Conservation (phyloP, 805 yeast species). For the Myxozyma melibiosi region DNA sequence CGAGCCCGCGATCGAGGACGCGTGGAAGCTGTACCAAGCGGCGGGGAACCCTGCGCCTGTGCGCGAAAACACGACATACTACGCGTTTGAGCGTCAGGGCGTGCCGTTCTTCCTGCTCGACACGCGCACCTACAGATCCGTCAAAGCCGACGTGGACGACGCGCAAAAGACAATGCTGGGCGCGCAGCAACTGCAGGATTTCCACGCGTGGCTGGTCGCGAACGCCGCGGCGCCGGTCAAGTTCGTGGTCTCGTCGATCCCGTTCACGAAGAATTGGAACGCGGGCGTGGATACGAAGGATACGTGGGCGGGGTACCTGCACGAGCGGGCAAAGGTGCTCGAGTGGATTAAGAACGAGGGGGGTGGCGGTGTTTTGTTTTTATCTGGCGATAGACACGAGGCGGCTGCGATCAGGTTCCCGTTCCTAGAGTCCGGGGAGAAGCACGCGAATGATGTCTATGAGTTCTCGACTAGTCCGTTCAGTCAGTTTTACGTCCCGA, state of each 20-base stretch:
- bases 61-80: conserved; percentile 27
- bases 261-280: conserved; percentile 37
- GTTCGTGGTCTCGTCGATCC: conserved; percentile 35
- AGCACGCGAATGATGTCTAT: conserved; percentile 19
- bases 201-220: conserved; percentile 30
- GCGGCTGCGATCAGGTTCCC: conserved; percentile 37
- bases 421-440: conserved; percentile 22
- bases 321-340: conserved; percentile 29
- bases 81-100: conserved; percentile 33
- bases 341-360: conserved; percentile 25
- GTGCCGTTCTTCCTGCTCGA: conserved; percentile 35
- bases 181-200: conserved; percentile 26
- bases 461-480: conserved; percentile 37
- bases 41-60: conserved; percentile 34
- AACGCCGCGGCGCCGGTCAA: conserved; percentile 31
- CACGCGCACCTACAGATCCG: conserved; percentile 33
- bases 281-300: conserved; percentile 27
- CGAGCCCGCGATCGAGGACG: conserved; percentile 26
- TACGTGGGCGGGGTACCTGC: conserved; percentile 36
- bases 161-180: conserved; percentile 36
- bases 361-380: conserved; percentile 26
- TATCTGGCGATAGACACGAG: conserved; percentile 37
- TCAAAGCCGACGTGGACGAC: conserved; percentile 26
- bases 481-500: conserved; percentile 35
- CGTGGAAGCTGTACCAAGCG: conserved; percentile 33